These are phyloP conservation scores for Leucosporidium yakuticum DNA, from an alignment of 768 basidiomycete genomes.

Conservation along the genomic window DNA sequence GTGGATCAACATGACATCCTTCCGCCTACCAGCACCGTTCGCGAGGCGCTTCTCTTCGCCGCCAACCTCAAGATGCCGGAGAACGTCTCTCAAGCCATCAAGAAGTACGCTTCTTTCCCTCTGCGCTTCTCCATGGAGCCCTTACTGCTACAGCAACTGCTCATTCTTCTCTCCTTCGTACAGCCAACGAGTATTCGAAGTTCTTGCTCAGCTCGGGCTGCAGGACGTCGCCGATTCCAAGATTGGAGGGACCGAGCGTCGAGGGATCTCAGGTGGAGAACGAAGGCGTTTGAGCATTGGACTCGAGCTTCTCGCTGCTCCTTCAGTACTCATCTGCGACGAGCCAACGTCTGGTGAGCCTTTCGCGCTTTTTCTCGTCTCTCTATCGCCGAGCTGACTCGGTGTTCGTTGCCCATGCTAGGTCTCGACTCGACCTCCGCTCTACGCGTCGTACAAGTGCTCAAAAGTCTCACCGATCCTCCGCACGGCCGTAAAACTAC, in stretches of 20 bases:
- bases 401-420: neutral
- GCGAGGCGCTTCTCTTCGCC: conserved; percentile 75
- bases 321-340: conserved; percentile 78
- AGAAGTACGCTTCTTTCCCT: conserved; percentile 22
- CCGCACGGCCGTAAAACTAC: conserved; percentile 54
- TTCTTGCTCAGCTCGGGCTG: conserved; percentile 75
- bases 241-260: conserved; percentile 65
- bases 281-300: conserved; percentile 86
- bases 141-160: neutral
- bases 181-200: conserved; percentile 49
- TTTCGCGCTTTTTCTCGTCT: neutral
- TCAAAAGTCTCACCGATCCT: conserved; percentile 69
- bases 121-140: neutral
- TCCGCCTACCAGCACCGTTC: conserved; percentile 49
- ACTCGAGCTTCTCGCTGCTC: conserved; percentile 74
- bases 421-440: conserved; percentile 79
- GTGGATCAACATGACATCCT: conserved; percentile 48
- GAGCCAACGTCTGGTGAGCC: conserved; percentile 55
- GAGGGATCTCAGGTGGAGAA: conserved; percentile 88
- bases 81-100: conserved; percentile 39
- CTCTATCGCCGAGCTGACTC: neutral
- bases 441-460: conserved; percentile 66
- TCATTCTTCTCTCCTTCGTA: neutral
- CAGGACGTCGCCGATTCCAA: conserved; percentile 60
- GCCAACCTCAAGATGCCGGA: conserved; percentile 72